phyloP scores from a whole-genome alignment of 176 grass and related monocot species.

The Oryza coarctata region DNA sequence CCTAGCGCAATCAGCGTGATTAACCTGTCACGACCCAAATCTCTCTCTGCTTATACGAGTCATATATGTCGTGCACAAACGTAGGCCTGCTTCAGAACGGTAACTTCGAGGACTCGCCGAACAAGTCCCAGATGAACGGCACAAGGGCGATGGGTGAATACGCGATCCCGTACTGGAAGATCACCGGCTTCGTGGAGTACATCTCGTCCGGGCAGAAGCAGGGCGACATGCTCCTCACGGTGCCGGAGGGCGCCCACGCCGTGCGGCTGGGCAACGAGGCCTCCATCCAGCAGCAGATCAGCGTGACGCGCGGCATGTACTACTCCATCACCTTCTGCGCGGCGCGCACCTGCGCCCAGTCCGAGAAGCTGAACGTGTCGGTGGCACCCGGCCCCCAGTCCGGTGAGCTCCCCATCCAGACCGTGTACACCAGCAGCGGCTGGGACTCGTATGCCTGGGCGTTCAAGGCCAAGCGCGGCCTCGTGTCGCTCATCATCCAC shows the following conservation, averaged over 20 bases:
- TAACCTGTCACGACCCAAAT: too few species aligned
- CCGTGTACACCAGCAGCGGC: constrained; percentile 38
- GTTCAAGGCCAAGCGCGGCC: constrained; percentile 16
- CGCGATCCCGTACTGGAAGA: constrained; percentile 42
- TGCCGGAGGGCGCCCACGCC: constrained; percentile 42
- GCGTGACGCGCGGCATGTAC: constrained; percentile 17
- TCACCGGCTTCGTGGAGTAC: constrained; percentile 44
- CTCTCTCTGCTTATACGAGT: background rate
- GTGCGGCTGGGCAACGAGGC: constrained; percentile 46
- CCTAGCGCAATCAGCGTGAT: too few species aligned
- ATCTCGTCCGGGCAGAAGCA: constrained; percentile 31
- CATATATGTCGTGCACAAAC: background rate
- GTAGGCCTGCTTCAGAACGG: constrained; percentile 43
- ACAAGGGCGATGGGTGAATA: background rate
- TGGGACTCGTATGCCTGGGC: constrained; percentile 55
- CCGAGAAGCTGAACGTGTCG: constrained; percentile 39
- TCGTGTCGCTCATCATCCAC: constrained; percentile 36
- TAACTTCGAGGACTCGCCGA: constrained; percentile 37
- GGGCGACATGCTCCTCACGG: constrained; percentile 29
- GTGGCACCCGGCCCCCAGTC: constrained; percentile 24
- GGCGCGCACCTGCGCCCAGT: constrained; percentile 45
- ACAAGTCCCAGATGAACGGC: constrained; percentile 20
- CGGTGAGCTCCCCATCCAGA: constrained; percentile 43
- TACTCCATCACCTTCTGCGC: constrained; percentile 54
- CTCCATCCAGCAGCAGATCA: constrained; percentile 32